Evolutionary conservation across 176 grass and related monocot genomes (phyloP).

Genomic region (Neostapfia colusana): DNA sequence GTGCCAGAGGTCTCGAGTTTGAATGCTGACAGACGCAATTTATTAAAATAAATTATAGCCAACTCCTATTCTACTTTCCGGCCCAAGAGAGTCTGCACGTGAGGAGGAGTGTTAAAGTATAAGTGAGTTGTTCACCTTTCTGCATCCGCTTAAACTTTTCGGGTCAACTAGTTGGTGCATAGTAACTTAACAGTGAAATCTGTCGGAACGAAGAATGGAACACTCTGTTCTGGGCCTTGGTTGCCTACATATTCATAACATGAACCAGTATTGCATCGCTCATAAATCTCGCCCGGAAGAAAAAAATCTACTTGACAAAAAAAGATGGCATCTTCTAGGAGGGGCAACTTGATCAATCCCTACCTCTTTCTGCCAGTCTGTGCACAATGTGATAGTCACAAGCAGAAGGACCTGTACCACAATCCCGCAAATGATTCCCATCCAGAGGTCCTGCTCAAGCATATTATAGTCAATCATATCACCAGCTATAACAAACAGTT

Average conservation of each 20-base stretch:
- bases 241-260: not conserved
- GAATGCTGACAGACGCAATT: no score
- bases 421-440: conserved; percentile 68
- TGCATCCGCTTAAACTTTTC: not conserved
- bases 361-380: conserved; percentile 81
- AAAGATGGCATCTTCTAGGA: no score
- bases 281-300: not conserved
- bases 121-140: no score
- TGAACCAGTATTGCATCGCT: not conserved
- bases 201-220: not conserved
- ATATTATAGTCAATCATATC: not conserved
- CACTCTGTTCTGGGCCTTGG: not conserved
- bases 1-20: no score
- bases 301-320: not conserved
- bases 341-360: not conserved
- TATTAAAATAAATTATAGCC: no score
- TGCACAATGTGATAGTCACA: conserved; percentile 44
- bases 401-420: conserved; percentile 55
- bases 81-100: no score
- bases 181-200: no score
- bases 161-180: no score
- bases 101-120: no score
- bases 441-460: conserved; percentile 58
- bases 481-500: not conserved
- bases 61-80: no score